Percentiles rank a stretch among this genome's conserved stretches.
phyloP scores from a whole-genome alignment of 106 monocot genomes.

The Allium cepa region DNA sequence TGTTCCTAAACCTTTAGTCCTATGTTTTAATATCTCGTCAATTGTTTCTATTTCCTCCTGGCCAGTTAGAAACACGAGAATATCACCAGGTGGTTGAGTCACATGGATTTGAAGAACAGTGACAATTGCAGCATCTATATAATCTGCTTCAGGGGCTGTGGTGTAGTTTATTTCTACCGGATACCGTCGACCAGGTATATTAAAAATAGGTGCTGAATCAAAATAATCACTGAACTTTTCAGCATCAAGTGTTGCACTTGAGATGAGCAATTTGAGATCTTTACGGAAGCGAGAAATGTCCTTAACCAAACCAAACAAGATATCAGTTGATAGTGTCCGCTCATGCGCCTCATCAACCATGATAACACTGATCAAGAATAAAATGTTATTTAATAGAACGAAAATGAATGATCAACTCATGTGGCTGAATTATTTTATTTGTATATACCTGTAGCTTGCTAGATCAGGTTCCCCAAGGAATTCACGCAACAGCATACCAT shows the following conservation, averaged over 20 bases:
- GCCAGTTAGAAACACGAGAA: constrained; percentile 76
- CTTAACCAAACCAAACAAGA: constrained; percentile 87
- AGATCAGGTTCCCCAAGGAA: constrained; percentile 97
- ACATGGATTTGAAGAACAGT: constrained; percentile 82
- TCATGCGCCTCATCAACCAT: constrained; percentile 99
- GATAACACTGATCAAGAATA: constrained; percentile 42
- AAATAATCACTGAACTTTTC: constrained; percentile 89
- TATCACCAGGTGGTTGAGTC: constrained; percentile 68
- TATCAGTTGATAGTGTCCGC: constrained; percentile 80
- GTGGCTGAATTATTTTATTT: background rate
- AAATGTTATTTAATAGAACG: background rate
- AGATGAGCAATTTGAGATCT: constrained; percentile 81
- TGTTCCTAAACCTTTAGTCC: constrained; percentile 71
- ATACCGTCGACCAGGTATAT: constrained; percentile 64
- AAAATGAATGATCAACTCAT: no score
- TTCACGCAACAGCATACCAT: constrained; percentile 91
- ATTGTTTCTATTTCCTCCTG: constrained; percentile 82
- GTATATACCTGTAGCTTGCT: constrained; percentile 67
- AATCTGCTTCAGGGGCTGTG: constrained; percentile 74
- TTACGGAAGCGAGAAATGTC: constrained; percentile 75
- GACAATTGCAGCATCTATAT: constrained; percentile 71
- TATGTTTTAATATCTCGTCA: constrained; percentile 73
- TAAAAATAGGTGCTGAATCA: constrained; percentile 68
- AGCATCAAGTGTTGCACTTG: constrained; percentile 92
- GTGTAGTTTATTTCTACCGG: constrained; percentile 85